Conservation (phyloP, 2,329 filamentous ascomycete species). For the Trichoderma atroviride region DNA sequence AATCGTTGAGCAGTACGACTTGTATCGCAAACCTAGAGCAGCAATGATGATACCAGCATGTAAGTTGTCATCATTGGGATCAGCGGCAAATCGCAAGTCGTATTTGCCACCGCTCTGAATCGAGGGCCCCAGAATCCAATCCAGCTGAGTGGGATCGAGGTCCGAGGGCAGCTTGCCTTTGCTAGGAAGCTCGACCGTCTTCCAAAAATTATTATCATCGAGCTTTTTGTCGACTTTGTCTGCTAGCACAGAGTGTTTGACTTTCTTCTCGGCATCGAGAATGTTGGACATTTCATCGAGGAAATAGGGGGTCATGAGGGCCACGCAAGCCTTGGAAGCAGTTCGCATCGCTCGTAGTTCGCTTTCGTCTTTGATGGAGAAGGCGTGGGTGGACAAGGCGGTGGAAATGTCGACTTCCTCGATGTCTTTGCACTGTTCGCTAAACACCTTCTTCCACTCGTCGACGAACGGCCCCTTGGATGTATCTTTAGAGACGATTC, state of each 20-base stretch:
- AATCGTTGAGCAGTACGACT: constrained; percentile 91
- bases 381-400: constrained; percentile 79
- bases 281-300: constrained; percentile 98
- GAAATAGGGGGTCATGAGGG: constrained; percentile 94
- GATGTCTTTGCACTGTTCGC: constrained; percentile 77
- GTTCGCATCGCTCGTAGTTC: constrained; percentile 94
- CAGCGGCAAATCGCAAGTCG: constrained; percentile 78
- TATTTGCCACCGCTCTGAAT: constrained; percentile 96
- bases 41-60: constrained; percentile 94
- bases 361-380: constrained; percentile 92
- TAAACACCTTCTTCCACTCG: constrained; percentile 88
- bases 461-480: constrained; percentile 88
- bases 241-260: constrained; percentile 84
- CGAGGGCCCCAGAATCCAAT: constrained; percentile 89
- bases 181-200: constrained; percentile 69
- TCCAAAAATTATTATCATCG: constrained; percentile 93
- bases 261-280: constrained; percentile 94
- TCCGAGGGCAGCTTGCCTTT: constrained; percentile 79
- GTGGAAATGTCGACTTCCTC: constrained; percentile 85
- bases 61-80: constrained; percentile 78
- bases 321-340: constrained; percentile 90
- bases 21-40: constrained; percentile 89
- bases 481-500: constrained; percentile 78
- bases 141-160: constrained; percentile 84
- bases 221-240: constrained; percentile 89